phyloP scores from a whole-genome alignment of 2,329 filamentous ascomycete species.

The Phyllosticta citribraziliensis region DNA sequence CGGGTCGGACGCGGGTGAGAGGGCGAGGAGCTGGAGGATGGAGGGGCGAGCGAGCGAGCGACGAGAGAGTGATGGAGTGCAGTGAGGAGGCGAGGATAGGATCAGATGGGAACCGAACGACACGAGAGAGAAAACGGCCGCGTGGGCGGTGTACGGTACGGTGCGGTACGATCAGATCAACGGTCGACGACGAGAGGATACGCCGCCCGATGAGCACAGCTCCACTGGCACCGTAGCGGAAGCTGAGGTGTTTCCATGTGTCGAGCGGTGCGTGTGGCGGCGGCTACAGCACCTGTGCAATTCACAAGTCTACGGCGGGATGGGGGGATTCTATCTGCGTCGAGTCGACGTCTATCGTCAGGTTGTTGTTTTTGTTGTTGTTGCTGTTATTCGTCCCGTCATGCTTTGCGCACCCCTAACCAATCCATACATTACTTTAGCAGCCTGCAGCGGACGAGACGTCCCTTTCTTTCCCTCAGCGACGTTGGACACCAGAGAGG shows the following conservation, averaged over 20 bases:
- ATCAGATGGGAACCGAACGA: too few species aligned
- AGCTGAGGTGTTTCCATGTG: background rate
- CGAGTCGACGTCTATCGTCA: too few species aligned
- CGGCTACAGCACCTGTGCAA: too few species aligned
- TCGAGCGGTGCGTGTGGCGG: background rate
- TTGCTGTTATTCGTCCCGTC: too few species aligned
- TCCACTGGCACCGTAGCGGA: background rate
- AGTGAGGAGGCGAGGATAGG: background rate
- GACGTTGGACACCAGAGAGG: too few species aligned
- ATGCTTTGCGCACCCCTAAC: too few species aligned
- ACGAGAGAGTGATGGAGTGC: background rate
- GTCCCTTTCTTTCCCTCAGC: too few species aligned
- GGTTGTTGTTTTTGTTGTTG: too few species aligned
- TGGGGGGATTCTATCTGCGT: background rate
- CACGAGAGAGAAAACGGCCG: background rate
- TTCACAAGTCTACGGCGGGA: background rate
- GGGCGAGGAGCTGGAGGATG: too few species aligned
- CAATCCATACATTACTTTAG: too few species aligned
- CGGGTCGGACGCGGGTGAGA: background rate
- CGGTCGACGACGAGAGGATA: background rate
- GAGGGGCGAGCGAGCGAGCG: background rate
- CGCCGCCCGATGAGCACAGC: background rate
- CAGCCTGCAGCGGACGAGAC: too few species aligned
- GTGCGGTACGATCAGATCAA: background rate
- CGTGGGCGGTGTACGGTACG: background rate